Base-by-base conservation (phyloP, 306 rosid genomes). In the Quercus alba region DNA sequence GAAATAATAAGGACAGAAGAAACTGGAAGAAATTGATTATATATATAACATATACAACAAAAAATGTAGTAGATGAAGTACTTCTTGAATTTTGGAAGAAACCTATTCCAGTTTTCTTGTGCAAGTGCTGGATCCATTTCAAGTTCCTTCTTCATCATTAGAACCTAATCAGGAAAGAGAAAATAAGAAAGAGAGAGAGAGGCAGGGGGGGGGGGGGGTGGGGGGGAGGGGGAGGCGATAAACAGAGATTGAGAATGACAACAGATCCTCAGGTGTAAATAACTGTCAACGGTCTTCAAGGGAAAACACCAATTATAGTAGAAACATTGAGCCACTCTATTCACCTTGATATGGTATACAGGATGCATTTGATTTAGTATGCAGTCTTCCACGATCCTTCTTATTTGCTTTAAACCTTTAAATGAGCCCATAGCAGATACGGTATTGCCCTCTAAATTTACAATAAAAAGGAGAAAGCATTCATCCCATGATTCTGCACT, bases 261-360 rank as follows among this genome's bases (percentile, higher is more conserved):
- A 69, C 52, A 82, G 73, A 63, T 62, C 70, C 44, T 70, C 56
- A 64, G 18, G 21, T 20, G 31, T 28, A 64, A 25, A 64, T 5
- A 30, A 17, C 44, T 30, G 21, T 30, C 31, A 20, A 64, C 44
- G 13, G 70, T 64, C 13, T 41, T 17, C 46, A 30, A 30, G 44
- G 66, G 6, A 46, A 41, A 10, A 38, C 51, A 74, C 28, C 46
- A 56, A 59, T 46, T 46, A 12, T 5, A 14, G 21, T 25, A 56
- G 68, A 19, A 33, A 75, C 73, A 31, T 74, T 78, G 75, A 54
- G 41, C 70, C 64, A 77, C 30, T 41, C 52, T 35, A 55, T 44
- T 46, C 77, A 94, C 99, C 97, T 93, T 94, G 46, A 94, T 94
- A 88, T 92, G 90, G 87, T 88, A n/a, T n/a, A n/a, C n/a, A n/a